These are phyloP conservation scores for Musa schizocarpa DNA, from an alignment of 176 grass and related monocot species.

Conservation along the genomic window DNA sequence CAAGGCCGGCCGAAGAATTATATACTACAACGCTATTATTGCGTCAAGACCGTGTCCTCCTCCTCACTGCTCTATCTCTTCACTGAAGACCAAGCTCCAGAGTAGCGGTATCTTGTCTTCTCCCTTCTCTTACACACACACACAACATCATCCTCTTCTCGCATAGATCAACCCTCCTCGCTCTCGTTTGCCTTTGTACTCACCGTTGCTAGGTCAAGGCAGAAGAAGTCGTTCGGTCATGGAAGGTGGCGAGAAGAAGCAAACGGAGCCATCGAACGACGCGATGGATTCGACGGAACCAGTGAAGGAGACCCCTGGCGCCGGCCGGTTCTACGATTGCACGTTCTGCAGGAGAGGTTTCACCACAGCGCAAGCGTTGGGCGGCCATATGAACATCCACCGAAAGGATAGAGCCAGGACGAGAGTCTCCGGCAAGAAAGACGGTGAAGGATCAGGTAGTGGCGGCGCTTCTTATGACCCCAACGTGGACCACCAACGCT, in stretches of 20 bases:
- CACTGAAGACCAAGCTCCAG: neutral
- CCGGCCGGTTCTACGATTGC: neutral
- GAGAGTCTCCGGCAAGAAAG: neutral
- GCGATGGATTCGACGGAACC: neutral
- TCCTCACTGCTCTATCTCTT: neutral
- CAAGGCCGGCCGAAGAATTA: neutral
- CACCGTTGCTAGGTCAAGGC: neutral
- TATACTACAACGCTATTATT: neutral
- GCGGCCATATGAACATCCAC: constrained; percentile 8
- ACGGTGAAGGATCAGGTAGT: no score
- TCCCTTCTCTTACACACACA: neutral
- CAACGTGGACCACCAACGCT: neutral
- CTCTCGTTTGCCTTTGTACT: neutral
- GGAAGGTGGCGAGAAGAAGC: neutral
- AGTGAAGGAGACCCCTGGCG: neutral
- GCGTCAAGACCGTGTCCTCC: neutral
- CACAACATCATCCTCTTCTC: no score
- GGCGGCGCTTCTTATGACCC: no score
- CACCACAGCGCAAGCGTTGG: neutral
- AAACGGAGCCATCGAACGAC: neutral
- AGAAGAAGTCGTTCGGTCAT: neutral
- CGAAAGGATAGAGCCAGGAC: neutral
- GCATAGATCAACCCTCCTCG: neutral
- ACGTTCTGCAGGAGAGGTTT: neutral
- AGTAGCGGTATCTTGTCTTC: neutral